A percentile compares a stretch with the other conserved stretches of the same genome.
phyloP scores from a whole-genome alignment of 208 protist genomes.

The Leishmania tarentolae region DNA sequence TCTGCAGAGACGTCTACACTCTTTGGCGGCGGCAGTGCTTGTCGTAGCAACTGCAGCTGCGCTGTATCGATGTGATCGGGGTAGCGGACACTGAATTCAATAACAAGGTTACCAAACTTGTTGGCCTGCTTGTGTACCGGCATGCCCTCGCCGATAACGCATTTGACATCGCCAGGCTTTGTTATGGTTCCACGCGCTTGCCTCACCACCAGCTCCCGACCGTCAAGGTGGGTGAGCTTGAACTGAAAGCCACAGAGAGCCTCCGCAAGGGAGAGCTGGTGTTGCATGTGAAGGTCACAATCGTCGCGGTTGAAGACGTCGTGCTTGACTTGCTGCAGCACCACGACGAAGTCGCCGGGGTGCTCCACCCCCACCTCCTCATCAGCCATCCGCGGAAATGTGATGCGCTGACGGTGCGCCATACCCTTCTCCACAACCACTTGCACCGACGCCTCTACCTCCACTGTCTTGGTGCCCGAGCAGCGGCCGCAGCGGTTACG shows the following conservation, averaged over 20 bases:
- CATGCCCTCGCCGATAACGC: conserved; percentile 82
- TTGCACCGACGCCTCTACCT: conserved; percentile 69
- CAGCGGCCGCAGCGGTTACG: conserved; percentile 93
- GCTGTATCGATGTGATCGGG: conserved; percentile 45
- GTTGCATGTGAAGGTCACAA: conserved; percentile 91
- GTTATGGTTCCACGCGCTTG: conserved; percentile 71
- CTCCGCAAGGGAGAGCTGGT: conserved; percentile 92
- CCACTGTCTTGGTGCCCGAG: conserved; percentile 85
- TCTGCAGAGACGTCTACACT: conserved; percentile 32
- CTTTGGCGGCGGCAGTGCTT: conserved; percentile 53
- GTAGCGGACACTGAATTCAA: conserved; percentile 74
- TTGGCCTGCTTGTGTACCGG: conserved; percentile 34
- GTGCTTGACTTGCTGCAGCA: conserved; percentile 95
- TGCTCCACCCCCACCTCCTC: conserved; percentile 35
- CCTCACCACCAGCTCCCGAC: conserved; percentile 82
- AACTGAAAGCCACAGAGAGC: conserved; percentile 95
- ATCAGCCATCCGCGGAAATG: conserved; percentile 54
- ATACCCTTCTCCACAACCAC: conserved; percentile 67
- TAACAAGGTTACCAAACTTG: conserved; percentile 69
- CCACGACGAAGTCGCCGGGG: conserved; percentile 95
- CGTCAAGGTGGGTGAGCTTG: conserved; percentile 89
- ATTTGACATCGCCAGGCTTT: conserved; percentile 64
- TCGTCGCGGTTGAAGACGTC: conserved; percentile 88
- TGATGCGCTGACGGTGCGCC: conserved; percentile 52
- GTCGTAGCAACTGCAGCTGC: conserved; percentile 45